Conservation (phyloP, 2,329 filamentous ascomycete genomes). For the Torrubiella hemipterigena region DNA sequence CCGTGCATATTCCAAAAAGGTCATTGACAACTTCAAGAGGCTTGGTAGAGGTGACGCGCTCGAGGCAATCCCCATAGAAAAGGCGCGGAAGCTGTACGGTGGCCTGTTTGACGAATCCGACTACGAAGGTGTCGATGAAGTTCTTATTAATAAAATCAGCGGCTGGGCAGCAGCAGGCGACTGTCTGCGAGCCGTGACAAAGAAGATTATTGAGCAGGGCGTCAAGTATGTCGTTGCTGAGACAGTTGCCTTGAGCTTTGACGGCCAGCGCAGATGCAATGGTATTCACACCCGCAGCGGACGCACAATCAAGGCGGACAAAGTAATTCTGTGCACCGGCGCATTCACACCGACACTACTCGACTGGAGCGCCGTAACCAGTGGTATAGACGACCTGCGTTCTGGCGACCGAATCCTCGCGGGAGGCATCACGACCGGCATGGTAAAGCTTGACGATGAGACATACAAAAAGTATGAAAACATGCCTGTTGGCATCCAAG, state of each 20-base stretch:
- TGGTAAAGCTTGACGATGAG: slow-evolving; percentile 37
- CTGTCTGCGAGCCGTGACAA: slow-evolving; percentile 40
- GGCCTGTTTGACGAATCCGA: slow-evolving; percentile 50
- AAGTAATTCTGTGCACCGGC: slow-evolving; percentile 41
- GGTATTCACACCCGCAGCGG: slow-evolving; percentile 38
- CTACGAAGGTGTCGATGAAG: slow-evolving; percentile 45
- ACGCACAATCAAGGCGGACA: slow-evolving; percentile 30
- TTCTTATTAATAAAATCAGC: slow-evolving; percentile 48
- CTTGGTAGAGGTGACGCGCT: slow-evolving; percentile 27
- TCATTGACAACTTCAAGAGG: slow-evolving; percentile 39
- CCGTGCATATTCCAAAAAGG: slow-evolving; percentile 35
- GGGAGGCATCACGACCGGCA: slow-evolving; percentile 46
- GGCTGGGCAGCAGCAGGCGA: slow-evolving; percentile 55
- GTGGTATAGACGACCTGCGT: slow-evolving; percentile 32
- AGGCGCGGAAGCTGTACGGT: slow-evolving; percentile 37
- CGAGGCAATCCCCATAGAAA: slow-evolving; percentile 30
- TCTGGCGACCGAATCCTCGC: slow-evolving; percentile 44
- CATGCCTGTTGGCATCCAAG: slow-evolving; percentile 37
- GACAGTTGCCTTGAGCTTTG: slow-evolving; percentile 33
- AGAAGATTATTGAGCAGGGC: slow-evolving; percentile 37
- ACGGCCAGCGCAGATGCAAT: slow-evolving; percentile 26
- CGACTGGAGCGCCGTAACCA: slow-evolving; percentile 34
- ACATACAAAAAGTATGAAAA: slow-evolving; percentile 30
- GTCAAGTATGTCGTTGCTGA: slow-evolving; percentile 47
- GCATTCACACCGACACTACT: slow-evolving; percentile 46